phyloP scores from a whole-genome alignment of 257 asterid species.

The Solanum bulbocastanum region DNA sequence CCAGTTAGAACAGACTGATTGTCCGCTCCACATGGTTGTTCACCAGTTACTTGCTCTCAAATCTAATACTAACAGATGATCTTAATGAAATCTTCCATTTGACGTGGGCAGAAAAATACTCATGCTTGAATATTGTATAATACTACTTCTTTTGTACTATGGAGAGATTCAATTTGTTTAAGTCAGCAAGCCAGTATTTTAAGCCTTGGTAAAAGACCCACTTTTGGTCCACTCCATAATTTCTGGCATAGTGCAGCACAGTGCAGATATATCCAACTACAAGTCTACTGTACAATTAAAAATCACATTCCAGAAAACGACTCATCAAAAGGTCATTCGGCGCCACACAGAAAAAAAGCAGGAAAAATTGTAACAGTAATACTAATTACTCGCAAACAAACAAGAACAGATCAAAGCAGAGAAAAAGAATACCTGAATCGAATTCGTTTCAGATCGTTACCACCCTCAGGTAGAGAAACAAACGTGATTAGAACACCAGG shows the following conservation, averaged over 20 bases:
- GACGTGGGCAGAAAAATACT: neutral
- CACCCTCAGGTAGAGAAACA: slow-evolving; percentile 72
- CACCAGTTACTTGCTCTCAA: neutral
- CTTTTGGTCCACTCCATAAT: slow-evolving; percentile 61
- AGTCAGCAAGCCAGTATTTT: slow-evolving; percentile 26
- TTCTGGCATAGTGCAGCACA: slow-evolving; percentile 31
- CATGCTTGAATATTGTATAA: neutral
- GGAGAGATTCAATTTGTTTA: slow-evolving; percentile 27
- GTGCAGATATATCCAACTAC: slow-evolving; percentile 48
- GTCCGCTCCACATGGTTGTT: neutral
- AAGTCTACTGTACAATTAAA: slow-evolving; percentile 17
- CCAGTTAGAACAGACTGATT: neutral
- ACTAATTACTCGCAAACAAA: slow-evolving; percentile 34
- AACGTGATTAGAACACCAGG: slow-evolving; percentile 93
- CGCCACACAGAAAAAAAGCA: slow-evolving; percentile 8
- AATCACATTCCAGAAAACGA: slow-evolving; percentile 23
- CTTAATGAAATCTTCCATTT: neutral
- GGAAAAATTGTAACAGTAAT: slow-evolving; percentile 16
- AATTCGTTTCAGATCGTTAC: slow-evolving; percentile 85
- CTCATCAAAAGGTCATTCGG: slow-evolving; percentile 13
- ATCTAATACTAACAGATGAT: neutral
- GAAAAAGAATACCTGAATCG: slow-evolving; percentile 59
- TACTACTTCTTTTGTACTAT: neutral
- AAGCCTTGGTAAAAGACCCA: slow-evolving; percentile 38
- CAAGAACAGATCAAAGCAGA: neutral